phyloP scores from a whole-genome alignment of 371 early-diverging fungal genomes.

The Rhizomucor miehei region DNA sequence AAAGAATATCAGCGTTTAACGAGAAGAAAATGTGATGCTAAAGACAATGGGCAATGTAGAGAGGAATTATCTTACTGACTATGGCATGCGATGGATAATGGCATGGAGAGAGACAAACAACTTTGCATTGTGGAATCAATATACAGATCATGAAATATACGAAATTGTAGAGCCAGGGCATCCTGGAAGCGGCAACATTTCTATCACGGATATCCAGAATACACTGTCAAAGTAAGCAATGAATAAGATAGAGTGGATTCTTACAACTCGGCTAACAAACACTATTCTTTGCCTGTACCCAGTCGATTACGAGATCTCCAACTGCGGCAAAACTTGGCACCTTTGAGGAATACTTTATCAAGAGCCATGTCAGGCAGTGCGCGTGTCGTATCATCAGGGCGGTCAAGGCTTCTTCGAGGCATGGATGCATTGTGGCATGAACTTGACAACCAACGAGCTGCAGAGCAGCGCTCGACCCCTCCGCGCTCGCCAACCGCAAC shows the following conservation, averaged over 20 bases:
- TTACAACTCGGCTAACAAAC: neutral
- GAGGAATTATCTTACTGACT: conserved; percentile 63
- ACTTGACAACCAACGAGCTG: conserved; percentile 22
- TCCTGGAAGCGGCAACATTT: conserved; percentile 64
- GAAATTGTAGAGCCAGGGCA: conserved; percentile 71
- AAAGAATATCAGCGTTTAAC: neutral
- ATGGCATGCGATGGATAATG: conserved; percentile 60
- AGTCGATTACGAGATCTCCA: conserved; percentile 58
- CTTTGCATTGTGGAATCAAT: conserved; percentile 67
- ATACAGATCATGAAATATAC: conserved; percentile 64
- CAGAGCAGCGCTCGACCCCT: no score
- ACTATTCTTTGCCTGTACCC: no score
- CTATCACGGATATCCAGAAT: conserved; percentile 60
- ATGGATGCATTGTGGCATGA: conserved; percentile 57
- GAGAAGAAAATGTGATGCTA: no score
- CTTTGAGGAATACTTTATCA: conserved; percentile 58
- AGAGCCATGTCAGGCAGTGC: conserved; percentile 61
- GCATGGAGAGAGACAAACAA: conserved; percentile 73
- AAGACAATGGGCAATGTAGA: conserved; percentile 28
- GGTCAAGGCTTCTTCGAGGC: conserved; percentile 43
- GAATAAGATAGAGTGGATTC: neutral
- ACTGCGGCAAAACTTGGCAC: conserved; percentile 59
- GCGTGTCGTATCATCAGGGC: conserved; percentile 48
- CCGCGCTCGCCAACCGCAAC: conserved; percentile 2
- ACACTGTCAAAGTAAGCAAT: conserved; percentile 56